Percentiles rank a stretch among this genome's conserved stretches.
Conservation (phyloP, 2,329 filamentous ascomycete genomes). For the Aspergillus persii region DNA sequence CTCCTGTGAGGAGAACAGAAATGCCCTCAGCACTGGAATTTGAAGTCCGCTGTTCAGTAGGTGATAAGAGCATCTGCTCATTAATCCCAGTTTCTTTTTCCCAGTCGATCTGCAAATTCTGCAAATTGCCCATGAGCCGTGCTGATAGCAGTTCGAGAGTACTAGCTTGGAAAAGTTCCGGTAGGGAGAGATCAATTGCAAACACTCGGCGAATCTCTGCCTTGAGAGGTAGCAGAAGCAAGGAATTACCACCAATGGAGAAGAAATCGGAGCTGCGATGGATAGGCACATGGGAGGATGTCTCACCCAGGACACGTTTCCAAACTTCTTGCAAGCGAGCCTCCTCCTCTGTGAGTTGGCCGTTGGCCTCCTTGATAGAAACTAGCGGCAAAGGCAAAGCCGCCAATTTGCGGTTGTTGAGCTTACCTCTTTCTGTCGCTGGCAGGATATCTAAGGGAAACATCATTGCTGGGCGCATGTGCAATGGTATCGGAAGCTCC, state of each 20-base stretch:
- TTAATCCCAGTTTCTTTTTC: constrained; percentile 33
- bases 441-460: constrained; percentile 5
- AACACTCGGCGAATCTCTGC: constrained; percentile 34
- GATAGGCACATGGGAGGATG: not conserved
- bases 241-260: constrained; percentile 28
- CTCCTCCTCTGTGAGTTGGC: constrained; percentile 5
- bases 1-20: constrained; percentile 27
- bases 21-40: not conserved
- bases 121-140: constrained; percentile 21
- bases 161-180: constrained; percentile 38
- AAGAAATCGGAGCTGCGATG: constrained; percentile 22
- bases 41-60: not conserved
- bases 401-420: constrained; percentile 2
- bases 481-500: constrained; percentile 1
- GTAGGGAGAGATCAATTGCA: constrained; percentile 28
- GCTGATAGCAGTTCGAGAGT: constrained; percentile 43
- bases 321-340: constrained; percentile 9
- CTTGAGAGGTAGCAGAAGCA: constrained; percentile 35
- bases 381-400: constrained; percentile 9
- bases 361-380: not conserved
- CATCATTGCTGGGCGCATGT: constrained; percentile 7
- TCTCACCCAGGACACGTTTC: constrained; percentile 8
- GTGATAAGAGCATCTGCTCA: not conserved
- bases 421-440: constrained; percentile 5
- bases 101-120: constrained; percentile 38